Conservation (phyloP, 441 rosid genomes). For the Gossypium schwendimanii region DNA sequence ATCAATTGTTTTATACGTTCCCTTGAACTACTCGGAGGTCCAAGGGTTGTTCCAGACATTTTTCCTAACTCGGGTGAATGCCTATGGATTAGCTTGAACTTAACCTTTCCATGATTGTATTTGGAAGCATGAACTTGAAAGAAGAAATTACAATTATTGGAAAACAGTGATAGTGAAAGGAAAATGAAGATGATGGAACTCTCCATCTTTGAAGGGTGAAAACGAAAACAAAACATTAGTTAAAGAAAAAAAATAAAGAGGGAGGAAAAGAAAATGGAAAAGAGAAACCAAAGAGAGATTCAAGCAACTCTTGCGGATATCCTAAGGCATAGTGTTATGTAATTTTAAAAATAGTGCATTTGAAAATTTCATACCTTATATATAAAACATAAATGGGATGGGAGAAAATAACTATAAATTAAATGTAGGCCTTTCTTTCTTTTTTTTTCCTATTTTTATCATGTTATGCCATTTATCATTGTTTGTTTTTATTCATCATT, state of each 20-base stretch:
- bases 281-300: background rate
- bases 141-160: background rate
- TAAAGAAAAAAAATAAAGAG: background rate
- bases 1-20: conserved; percentile 15
- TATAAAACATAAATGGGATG: background rate
- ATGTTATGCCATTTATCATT: background rate
- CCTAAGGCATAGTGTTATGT: background rate
- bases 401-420: background rate
- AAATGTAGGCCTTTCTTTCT: background rate
- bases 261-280: background rate
- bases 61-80: conserved; percentile 18
- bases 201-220: background rate
- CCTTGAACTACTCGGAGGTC: conserved; percentile 9
- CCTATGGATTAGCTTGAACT: conserved; percentile 24
- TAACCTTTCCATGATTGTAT: background rate
- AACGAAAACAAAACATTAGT: background rate
- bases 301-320: background rate
- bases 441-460: background rate
- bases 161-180: background rate
- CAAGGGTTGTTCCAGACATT: background rate
- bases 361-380: background rate
- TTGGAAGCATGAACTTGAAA: background rate
- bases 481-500: background rate
- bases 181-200: conserved; percentile 6
- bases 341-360: background rate